These are phyloP conservation scores for Trichoderma sp. DNA, from an alignment of 2,329 filamentous ascomycete species.

Conservation along the genomic window DNA sequence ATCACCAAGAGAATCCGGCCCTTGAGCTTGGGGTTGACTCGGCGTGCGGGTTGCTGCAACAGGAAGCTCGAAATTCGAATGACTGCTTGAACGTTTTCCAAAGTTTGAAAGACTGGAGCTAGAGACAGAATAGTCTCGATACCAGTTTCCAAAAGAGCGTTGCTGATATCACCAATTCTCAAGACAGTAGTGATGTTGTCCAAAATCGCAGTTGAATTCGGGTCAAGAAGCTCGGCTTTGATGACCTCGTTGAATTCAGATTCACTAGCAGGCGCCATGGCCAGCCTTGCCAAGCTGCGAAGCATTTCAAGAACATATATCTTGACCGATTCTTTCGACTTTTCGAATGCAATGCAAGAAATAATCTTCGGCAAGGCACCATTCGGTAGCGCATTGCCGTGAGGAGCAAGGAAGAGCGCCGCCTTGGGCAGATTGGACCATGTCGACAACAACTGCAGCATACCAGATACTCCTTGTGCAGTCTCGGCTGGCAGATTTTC, in stretches of 20 bases:
- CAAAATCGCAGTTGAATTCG: constrained; percentile 61
- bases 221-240: constrained; percentile 56
- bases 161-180: constrained; percentile 60
- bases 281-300: constrained; percentile 64
- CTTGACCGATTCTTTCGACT: constrained; percentile 84
- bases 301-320: constrained; percentile 78
- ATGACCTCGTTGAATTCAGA: constrained; percentile 60
- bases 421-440: constrained; percentile 72
- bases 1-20: constrained; percentile 77
- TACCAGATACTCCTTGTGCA: constrained; percentile 82
- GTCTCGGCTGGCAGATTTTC: constrained; percentile 81
- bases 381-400: constrained; percentile 47
- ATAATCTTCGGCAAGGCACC: constrained; percentile 71
- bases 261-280: constrained; percentile 55
- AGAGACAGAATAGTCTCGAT: constrained; percentile 79
- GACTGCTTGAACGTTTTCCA: constrained; percentile 72
- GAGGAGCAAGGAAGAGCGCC: constrained; percentile 63
- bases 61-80: constrained; percentile 79
- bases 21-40: constrained; percentile 82
- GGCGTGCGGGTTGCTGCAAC: constrained; percentile 78
- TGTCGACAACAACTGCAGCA: constrained; percentile 76
- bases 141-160: constrained; percentile 74
- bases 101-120: constrained; percentile 67
- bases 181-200: constrained; percentile 70
- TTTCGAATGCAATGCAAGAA: constrained; percentile 69